These are phyloP conservation scores for Aureobasidium sp. DNA, from an alignment of 2,329 filamentous ascomycete genomes.

Conservation along the genomic window DNA sequence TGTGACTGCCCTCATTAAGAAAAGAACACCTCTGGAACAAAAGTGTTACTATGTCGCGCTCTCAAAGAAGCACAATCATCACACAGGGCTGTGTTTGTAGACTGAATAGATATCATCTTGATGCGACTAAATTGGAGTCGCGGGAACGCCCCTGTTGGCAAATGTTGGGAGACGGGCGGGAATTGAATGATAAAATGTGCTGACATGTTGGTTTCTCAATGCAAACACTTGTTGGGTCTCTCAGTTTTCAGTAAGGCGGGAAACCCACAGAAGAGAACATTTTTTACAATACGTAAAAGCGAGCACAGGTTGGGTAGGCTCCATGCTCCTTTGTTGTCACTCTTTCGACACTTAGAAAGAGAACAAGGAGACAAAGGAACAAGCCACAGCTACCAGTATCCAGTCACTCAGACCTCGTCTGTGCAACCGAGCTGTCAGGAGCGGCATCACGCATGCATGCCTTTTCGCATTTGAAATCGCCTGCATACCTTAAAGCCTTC, in stretches of 20 bases:
- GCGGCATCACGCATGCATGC: conserved; percentile 5
- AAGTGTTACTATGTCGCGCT: not conserved
- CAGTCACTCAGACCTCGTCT: not conserved
- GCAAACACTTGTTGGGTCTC: not conserved
- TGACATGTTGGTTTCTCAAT: not conserved
- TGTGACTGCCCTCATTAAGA: not conserved
- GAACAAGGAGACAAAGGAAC: not conserved
- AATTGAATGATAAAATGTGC: not conserved
- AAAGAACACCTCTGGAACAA: not conserved
- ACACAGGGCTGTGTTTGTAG: not conserved
- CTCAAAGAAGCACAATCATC: not conserved
- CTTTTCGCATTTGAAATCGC: conserved; percentile 3
- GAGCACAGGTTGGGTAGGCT: not conserved
- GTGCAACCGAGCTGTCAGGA: conserved; percentile 7
- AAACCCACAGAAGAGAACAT: not conserved
- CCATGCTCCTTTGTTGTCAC: not conserved
- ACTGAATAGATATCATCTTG: not conserved
- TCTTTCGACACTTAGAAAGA: not conserved
- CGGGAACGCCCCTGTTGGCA: not conserved
- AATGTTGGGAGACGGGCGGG: not conserved
- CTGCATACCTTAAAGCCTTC: not conserved
- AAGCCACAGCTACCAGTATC: not conserved
- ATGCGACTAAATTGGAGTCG: not conserved
- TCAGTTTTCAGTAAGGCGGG: not conserved
- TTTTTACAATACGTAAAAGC: not conserved